phyloP scores from a whole-genome alignment of 345 rosid genomes.

The Lumnitzera littorea region DNA sequence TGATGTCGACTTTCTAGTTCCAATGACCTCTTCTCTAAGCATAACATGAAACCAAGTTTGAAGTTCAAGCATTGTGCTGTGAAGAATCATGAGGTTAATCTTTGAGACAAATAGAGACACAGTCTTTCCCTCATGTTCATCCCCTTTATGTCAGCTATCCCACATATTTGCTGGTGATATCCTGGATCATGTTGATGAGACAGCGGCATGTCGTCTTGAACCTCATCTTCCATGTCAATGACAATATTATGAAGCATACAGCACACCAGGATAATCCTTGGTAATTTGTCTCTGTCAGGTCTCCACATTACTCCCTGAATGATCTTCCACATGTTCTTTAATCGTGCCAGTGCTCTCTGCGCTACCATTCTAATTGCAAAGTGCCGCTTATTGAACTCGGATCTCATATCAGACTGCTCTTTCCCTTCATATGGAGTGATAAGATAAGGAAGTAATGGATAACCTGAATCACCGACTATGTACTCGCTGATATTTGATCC shows the following conservation, averaged over 20 bases:
- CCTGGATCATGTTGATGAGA: conserved; percentile 33
- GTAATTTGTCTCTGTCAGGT: conserved; percentile 53
- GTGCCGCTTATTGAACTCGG: conserved; percentile 39
- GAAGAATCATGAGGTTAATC: conserved; percentile 16
- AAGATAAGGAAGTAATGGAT: conserved; percentile 53
- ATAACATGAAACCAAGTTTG: no score
- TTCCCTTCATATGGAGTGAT: conserved; percentile 39
- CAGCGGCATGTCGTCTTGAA: conserved; percentile 16
- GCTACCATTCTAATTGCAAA: conserved; percentile 39
- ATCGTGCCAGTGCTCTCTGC: conserved; percentile 37
- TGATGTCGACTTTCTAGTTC: no score
- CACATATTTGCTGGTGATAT: conserved; percentile 37
- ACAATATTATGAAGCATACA: conserved; percentile 63
- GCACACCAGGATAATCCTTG: conserved; percentile 56
- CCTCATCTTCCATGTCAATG: conserved; percentile 46
- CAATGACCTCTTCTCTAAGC: no score
- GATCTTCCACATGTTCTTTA: conserved; percentile 55
- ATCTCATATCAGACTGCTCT: conserved; percentile 26
- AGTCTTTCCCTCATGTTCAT: conserved; percentile 38
- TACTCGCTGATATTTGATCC: conserved; percentile 48
- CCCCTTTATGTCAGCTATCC: conserved; percentile 27
- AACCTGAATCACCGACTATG: conserved; percentile 50
- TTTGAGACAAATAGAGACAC: conserved; percentile 28
- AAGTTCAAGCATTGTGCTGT: background rate
- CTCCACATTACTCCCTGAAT: conserved; percentile 63